These are phyloP conservation scores for Colletotrichum sp. DNA, from an alignment of 2,329 filamentous ascomycete genomes.

Conservation along the genomic window DNA sequence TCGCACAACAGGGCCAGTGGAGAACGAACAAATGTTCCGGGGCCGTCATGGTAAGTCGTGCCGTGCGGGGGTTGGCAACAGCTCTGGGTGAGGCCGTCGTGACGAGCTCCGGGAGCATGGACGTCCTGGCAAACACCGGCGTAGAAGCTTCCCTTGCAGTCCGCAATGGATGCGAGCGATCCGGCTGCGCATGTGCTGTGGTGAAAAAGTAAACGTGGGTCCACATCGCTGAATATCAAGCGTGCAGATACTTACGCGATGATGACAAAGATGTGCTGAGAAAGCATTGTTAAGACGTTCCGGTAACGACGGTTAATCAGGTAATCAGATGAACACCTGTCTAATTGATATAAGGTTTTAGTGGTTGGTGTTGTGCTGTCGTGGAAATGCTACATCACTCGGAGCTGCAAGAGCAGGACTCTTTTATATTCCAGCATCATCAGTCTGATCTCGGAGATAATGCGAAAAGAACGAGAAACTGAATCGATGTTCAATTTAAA, in stretches of 20 bases:
- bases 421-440: not conserved
- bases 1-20: no score
- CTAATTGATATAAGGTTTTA: not conserved
- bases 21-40: not conserved
- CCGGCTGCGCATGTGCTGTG: not conserved
- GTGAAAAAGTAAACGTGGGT: no score
- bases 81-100: not conserved
- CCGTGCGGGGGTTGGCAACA: not conserved
- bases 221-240: no score
- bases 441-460: accelerated
- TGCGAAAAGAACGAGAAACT: not conserved
- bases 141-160: not conserved
- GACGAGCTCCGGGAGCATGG: not conserved
- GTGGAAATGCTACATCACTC: not conserved
- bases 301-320: accelerated
- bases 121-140: not conserved
- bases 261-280: not conserved
- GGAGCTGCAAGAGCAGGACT: not conserved
- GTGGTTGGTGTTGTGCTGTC: not conserved
- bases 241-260: not conserved
- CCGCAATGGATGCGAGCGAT: not conserved
- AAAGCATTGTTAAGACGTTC: not conserved
- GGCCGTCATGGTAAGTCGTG: not conserved
- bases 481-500: not conserved
- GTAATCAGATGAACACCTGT: not conserved